Base-by-base conservation (phyloP, 352 stramenopile genomes). In the Phytophthora megakarya region DNA sequence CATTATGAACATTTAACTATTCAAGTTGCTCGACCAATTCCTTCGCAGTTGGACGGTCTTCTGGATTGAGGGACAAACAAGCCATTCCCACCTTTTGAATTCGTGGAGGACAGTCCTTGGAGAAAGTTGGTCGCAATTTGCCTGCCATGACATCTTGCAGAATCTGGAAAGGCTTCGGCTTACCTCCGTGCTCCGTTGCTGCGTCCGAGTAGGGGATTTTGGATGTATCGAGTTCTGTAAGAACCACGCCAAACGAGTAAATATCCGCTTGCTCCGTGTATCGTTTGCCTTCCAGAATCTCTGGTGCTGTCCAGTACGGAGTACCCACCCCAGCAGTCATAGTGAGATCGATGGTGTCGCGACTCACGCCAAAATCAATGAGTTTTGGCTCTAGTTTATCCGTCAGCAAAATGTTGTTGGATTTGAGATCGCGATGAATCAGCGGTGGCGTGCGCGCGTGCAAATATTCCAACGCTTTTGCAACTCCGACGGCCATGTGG, bases 311-410 rank as follows among this genome's bases (percentile, higher is more conserved):
- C 75, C 91, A 96, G 43, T 88, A 88, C 6, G 83, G 79, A 15
- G 88, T 97, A 4, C 89, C 89, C 19, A 92, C 87, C 18, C 90
- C 84, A 0, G 86, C 47, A 71, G 77, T 73, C 90, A 85, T 52
- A 46, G 58, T 63, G 8, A 53, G 33, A 7, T 72, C 65, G 18
- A 56, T 39, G 3, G 38, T 57, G 4, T 33, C 43, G 10, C 58
- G 85, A 22, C 68, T 83, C 69, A 93, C 68, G 25, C 88, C 90
- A 72, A 97, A 96, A 68, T 97, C 88, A 28, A 84, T 92, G 30
- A 96, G 53, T 28, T 89, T 84, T 13, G 91, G 75, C 40, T 89
- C 69, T 2, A 90, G 76, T 11, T 75, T 51, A 1, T 63, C 74
- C 21, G 90, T 88, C 25, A 96, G 69, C 40, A 96, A 61, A n/a